Conservation (phyloP, 2,329 filamentous ascomycete genomes). For the Talaromyces sp. region DNA sequence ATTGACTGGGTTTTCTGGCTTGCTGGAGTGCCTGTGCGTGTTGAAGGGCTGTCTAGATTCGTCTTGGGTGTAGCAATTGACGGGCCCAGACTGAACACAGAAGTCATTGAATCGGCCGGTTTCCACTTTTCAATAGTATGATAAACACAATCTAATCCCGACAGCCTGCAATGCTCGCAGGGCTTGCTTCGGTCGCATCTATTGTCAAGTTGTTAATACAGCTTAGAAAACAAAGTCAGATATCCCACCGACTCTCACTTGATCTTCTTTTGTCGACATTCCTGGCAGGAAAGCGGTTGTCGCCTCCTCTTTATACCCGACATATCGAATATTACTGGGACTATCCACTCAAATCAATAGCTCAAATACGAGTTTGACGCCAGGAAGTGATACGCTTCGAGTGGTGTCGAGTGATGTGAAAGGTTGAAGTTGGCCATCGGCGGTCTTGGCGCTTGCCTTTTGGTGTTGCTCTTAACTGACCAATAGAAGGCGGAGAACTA, state of each 20-base stretch:
- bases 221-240: conserved; percentile 27
- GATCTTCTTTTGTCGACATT: conserved; percentile 14
- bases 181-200: conserved; percentile 6
- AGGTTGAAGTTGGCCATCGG: background rate
- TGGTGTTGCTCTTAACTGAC: no score
- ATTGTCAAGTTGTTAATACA: conserved; percentile 7
- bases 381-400: background rate
- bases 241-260: conserved; percentile 13
- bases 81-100: background rate
- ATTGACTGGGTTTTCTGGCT: background rate
- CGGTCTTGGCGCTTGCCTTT: background rate
- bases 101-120: background rate
- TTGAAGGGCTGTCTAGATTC: background rate
- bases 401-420: background rate
- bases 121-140: background rate
- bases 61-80: background rate
- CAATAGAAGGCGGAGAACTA: no score
- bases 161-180: conserved; percentile 3
- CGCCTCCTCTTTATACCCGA: conserved; percentile 7
- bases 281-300: background rate
- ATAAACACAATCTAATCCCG: conserved; percentile 1
- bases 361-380: background rate
- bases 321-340: background rate
- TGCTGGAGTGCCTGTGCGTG: background rate
- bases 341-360: background rate